phyloP scores from a whole-genome alignment of 2,329 filamentous ascomycete genomes.

The Clonostachys solani region DNA sequence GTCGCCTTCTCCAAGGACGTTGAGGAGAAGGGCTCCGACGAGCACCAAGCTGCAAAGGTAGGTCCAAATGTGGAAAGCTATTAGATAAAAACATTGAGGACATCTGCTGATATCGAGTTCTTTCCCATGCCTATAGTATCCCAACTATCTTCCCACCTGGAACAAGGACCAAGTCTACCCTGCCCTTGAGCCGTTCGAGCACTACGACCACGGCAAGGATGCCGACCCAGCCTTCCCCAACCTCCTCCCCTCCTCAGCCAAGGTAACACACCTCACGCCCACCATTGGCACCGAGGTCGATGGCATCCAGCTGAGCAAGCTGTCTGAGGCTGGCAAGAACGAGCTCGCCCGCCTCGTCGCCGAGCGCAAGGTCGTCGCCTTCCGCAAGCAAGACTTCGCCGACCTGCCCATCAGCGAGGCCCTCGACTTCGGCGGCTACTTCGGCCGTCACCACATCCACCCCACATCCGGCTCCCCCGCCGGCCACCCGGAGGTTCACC shows the following conservation, averaged over 20 bases:
- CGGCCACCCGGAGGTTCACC: slow-evolving; percentile 70
- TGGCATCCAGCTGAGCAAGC: slow-evolving; percentile 66
- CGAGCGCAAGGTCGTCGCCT: slow-evolving; percentile 73
- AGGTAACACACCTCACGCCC: slow-evolving; percentile 61
- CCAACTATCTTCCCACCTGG: slow-evolving; percentile 72
- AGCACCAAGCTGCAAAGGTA: slow-evolving; percentile 10
- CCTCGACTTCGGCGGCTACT: slow-evolving; percentile 68
- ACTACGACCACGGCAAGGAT: slow-evolving; percentile 72
- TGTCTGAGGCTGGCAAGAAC: slow-evolving; percentile 67
- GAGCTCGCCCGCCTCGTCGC: slow-evolving; percentile 73
- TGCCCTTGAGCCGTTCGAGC: slow-evolving; percentile 65
- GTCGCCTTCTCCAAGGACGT: slow-evolving; percentile 14
- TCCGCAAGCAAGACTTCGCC: slow-evolving; percentile 71
- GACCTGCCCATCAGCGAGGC: slow-evolving; percentile 67
- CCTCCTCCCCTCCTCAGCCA: slow-evolving; percentile 50
- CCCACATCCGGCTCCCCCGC: slow-evolving; percentile 72
- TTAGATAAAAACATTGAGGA: neutral
- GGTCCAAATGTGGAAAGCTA: neutral
- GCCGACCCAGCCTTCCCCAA: slow-evolving; percentile 67
- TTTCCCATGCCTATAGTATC: slow-evolving; percentile 41
- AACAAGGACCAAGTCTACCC: slow-evolving; percentile 59
- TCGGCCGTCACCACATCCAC: slow-evolving; percentile 78
- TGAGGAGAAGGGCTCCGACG: slow-evolving; percentile 14
- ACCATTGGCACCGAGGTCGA: slow-evolving; percentile 69
- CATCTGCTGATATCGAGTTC: neutral